Evolutionary conservation across 2,329 filamentous ascomycete genomes (phyloP).

Genomic region (Macrophomina phaseolina): DNA sequence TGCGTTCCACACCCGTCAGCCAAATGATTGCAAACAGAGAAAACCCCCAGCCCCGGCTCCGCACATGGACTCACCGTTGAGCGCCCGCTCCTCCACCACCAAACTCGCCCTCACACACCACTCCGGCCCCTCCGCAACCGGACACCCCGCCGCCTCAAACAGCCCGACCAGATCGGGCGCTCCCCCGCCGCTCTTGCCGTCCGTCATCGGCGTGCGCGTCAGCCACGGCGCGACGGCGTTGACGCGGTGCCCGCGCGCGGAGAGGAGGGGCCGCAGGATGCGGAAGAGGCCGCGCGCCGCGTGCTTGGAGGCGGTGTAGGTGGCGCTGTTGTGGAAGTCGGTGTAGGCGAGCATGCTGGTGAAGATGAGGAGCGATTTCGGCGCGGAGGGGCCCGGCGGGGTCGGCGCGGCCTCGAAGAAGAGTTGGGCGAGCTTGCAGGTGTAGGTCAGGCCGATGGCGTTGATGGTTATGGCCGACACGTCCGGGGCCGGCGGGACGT

Average conservation of each 20-base stretch:
- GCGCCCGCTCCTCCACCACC: background rate
- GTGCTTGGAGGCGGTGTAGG: slow-evolving; percentile 39
- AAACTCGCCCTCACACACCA: background rate
- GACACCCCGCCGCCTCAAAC: slow-evolving; percentile 6
- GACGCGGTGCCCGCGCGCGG: slow-evolving; percentile 28
- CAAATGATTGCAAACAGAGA: too few relatives aligned
- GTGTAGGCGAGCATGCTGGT: slow-evolving; percentile 36
- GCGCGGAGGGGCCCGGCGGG: background rate
- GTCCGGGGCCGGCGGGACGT: slow-evolving; percentile 32
- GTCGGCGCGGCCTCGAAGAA: slow-evolving; percentile 34
- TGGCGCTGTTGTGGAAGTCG: slow-evolving; percentile 33
- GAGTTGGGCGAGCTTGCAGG: slow-evolving; percentile 36
- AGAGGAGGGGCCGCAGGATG: slow-evolving; percentile 31
- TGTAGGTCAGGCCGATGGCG: slow-evolving; percentile 35
- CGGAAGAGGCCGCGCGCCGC: slow-evolving; percentile 39
- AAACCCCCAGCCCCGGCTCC: background rate
- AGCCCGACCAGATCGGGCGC: background rate
- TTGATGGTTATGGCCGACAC: slow-evolving; percentile 34
- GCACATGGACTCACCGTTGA: background rate
- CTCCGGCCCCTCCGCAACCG: background rate
- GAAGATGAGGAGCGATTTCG: slow-evolving; percentile 35
- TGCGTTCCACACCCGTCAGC: background rate
- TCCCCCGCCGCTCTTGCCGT: background rate
- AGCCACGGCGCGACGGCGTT: slow-evolving; percentile 41
- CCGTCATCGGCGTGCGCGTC: slow-evolving; percentile 34